phyloP scores from a whole-genome alignment of 805 yeast species.

The Peterozyma toletana region DNA sequence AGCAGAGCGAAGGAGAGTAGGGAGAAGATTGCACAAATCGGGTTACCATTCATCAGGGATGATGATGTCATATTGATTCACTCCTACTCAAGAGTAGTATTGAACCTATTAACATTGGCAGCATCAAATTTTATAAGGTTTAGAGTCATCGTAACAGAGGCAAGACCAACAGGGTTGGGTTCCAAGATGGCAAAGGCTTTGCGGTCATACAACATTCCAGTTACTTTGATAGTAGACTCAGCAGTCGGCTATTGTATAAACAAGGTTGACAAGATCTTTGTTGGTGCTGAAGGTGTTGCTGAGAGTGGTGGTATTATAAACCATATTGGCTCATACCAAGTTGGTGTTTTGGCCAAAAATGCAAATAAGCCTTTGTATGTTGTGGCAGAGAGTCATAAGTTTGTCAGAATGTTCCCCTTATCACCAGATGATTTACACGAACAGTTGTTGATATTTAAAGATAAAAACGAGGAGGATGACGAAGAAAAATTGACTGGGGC shows the following conservation, averaged over 20 bases:
- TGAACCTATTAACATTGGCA: slow-evolving; percentile 68
- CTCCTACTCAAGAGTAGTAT: slow-evolving; percentile 87
- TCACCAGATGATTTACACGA: slow-evolving; percentile 82
- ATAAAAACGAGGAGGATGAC: background rate
- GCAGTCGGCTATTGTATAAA: slow-evolving; percentile 92
- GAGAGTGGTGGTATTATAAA: slow-evolving; percentile 98
- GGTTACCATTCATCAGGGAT: slow-evolving; percentile 84
- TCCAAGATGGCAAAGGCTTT: slow-evolving; percentile 62
- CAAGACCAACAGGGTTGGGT: slow-evolving; percentile 79
- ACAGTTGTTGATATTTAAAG: slow-evolving; percentile 38
- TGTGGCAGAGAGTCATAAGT: slow-evolving; percentile 91
- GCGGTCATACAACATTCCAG: slow-evolving; percentile 73
- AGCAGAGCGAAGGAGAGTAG: slow-evolving; percentile 89
- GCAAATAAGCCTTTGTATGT: slow-evolving; percentile 92
- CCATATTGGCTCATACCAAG: slow-evolving; percentile 90
- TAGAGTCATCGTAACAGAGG: slow-evolving; percentile 87
- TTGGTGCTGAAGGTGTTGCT: slow-evolving; percentile 99
- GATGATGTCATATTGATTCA: slow-evolving; percentile 89
- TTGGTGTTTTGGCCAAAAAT: slow-evolving; percentile 85
- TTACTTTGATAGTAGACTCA: slow-evolving; percentile 79
- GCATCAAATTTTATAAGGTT: slow-evolving; percentile 74
- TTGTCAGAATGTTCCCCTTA: slow-evolving; percentile 91
- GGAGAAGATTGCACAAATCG: slow-evolving; percentile 79
- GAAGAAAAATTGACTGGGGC: slow-evolving; percentile 12
- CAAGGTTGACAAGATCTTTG: slow-evolving; percentile 85